These are phyloP conservation scores for Prunus salicina DNA, from an alignment of 306 rosid species.

Conservation along the genomic window DNA sequence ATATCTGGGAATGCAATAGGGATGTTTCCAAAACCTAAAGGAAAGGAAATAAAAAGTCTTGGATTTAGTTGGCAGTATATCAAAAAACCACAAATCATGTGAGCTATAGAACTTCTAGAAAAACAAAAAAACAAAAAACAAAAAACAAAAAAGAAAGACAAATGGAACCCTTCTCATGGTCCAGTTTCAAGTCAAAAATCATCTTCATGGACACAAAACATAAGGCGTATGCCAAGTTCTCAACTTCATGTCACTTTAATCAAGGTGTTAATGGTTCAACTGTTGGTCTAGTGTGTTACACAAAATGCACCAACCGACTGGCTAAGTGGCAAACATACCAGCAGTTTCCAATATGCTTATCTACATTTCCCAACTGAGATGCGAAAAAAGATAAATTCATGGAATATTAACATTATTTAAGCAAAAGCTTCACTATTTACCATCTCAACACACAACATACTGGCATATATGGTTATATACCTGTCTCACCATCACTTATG, in stretches of 20 bases:
- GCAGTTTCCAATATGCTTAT: neutral
- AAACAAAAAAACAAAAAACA: too few species aligned
- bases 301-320: too few species aligned
- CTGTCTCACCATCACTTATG: constrained; percentile 76
- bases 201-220: too few species aligned
- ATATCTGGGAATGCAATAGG: neutral
- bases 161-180: too few species aligned
- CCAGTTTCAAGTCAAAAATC: too few species aligned
- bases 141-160: too few species aligned
- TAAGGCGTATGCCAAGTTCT: neutral
- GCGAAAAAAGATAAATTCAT: neutral
- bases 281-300: neutral
- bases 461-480: constrained; percentile 36
- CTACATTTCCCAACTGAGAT: neutral
- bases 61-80: neutral
- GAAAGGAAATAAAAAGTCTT: constrained; percentile 3
- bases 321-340: neutral
- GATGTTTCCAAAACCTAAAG: neutral
- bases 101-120: too few species aligned
- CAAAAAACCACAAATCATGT: too few species aligned
- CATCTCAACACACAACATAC: neutral
- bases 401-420: neutral
- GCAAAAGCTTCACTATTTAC: neutral
- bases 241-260: neutral
- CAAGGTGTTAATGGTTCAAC: neutral